A percentile compares a stretch with the other conserved stretches of the same genome.
Evolutionary conservation across 2,329 filamentous ascomycete species (phyloP).

Genomic region (Hansfordia pulvinata): DNA sequence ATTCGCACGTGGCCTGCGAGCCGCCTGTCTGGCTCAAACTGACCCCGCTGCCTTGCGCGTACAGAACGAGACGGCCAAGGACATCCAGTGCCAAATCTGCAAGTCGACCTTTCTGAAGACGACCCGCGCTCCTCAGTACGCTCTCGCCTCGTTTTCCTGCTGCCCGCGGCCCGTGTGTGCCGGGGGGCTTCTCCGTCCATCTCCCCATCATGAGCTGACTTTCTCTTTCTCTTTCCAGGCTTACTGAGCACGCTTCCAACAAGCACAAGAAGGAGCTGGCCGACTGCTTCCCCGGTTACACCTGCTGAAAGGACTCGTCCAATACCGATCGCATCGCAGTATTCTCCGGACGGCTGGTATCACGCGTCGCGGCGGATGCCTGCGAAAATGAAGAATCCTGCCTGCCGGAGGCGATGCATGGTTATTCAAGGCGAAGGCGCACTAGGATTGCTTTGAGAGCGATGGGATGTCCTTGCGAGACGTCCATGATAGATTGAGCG

Average conservation of each 20-base stretch:
- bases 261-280: conserved; percentile 62
- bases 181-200: no score
- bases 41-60: conserved; percentile 1
- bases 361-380: no score
- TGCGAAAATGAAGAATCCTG: no score
- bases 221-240: conserved; percentile 21
- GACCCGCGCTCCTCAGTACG: conserved; percentile 56
- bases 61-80: conserved; percentile 61
- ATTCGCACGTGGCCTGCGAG: conserved; percentile 1
- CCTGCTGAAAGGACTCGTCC: no score
- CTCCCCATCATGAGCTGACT: conserved; percentile 3
- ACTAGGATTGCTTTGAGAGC: no score
- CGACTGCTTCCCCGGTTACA: conserved; percentile 54
- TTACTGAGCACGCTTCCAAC: conserved; percentile 59
- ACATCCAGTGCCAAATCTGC: conserved; percentile 66
- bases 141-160: conserved; percentile 7
- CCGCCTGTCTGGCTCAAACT: neutral
- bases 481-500: no score
- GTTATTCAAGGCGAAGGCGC: no score
- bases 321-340: no score
- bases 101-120: conserved; percentile 70
- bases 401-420: no score
- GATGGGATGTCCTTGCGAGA: no score
- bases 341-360: no score
- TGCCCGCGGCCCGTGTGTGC: no score